These are phyloP conservation scores for Senecio squalidus DNA, from an alignment of 140 eudicot species.

Conservation along the genomic window DNA sequence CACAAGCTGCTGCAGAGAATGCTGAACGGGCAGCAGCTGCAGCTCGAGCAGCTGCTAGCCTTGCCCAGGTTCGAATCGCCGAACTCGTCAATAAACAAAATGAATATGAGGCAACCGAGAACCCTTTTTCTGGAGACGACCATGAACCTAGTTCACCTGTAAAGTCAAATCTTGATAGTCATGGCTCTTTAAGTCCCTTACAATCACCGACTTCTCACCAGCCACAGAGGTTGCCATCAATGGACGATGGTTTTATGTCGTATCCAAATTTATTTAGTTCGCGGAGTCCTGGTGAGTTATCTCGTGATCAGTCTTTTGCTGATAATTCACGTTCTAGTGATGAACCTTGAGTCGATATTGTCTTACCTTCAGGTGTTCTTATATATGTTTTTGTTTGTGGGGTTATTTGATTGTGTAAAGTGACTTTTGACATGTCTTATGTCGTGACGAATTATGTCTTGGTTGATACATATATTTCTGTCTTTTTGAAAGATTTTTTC, in stretches of 20 bases:
- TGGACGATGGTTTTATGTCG: constrained; percentile 73
- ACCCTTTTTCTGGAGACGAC: constrained; percentile 46
- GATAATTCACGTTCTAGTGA: constrained; percentile 32
- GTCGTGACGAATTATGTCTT: not conserved
- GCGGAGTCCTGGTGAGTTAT: constrained; percentile 32
- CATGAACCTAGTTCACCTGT: constrained; percentile 6
- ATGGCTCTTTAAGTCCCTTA: constrained; percentile 23
- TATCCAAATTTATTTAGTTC: constrained; percentile 71
- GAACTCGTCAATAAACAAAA: constrained; percentile 58
- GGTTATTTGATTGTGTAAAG: constrained; percentile 13
- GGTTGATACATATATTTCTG: not conserved
- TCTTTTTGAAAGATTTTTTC: not conserved
- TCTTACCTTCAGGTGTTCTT: not conserved
- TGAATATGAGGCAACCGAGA: constrained; percentile 38
- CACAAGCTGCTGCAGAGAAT: constrained; percentile 77
- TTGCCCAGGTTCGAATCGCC: constrained; percentile 64
- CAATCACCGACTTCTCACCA: constrained; percentile 37
- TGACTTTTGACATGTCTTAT: not conserved
- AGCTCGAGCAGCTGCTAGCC: constrained; percentile 83
- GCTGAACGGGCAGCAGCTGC: constrained; percentile 93
- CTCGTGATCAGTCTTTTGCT: constrained; percentile 42
- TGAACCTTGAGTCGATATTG: constrained; percentile 21
- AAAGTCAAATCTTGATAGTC: constrained; percentile 23
- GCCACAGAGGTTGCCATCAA: constrained; percentile 68
- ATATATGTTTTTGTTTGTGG: constrained; percentile 1